Evolutionary conservation across 306 rosid genomes (phyloP), one percentile per base, ranked within the genome.

Genomic region (Cucumis melo): DNA sequence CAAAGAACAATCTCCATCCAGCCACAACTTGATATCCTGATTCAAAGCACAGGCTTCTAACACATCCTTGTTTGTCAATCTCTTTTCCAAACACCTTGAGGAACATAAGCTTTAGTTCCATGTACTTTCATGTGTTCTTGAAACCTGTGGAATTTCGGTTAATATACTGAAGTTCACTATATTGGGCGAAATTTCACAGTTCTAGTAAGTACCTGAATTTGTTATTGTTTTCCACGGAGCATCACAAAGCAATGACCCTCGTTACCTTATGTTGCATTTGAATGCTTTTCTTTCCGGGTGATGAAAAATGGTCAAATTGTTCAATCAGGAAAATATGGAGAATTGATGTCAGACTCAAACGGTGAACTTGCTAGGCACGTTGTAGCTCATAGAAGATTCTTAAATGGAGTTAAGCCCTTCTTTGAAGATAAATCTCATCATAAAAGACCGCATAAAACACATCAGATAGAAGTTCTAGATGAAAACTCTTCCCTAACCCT

Each of bases 41-140:
- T 87, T 72, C 83, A 93, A 79, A 73, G 98, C 98, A 87, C 97
- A 93, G 14, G 85, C 82, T 74, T 90, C 94, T 71, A 93, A 61
- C 74, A 93, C 96, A 63, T 81, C 78, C 72, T 88, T 61, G 88
- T 57, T 41, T 24, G 0, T 85, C 81, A 90, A 93, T 91, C 79
- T 86, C 20, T 89, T 78, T 90, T 93, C 98, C 98, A 93, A 16
- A 97, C 88, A 85, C 91, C 88, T 78, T 93, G 98, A 1, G 98
- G 94, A 41, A 91, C 97, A 85, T 86, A 93, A 80, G 94, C 90
- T 79, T 77, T 90, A 21, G 83, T 85, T 44, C 97, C 97, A 51
- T 78, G 74, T 63, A 90, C 83, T 77, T 81, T 78, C 44, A 85
- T 80, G 86, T 41, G 68, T 77, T 82, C 96, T 96, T 21, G 94